Percentiles rank a stretch among this genome's conserved stretches.
phyloP scores from a whole-genome alignment of 805 yeast genomes.

The Pichia manshurica region DNA sequence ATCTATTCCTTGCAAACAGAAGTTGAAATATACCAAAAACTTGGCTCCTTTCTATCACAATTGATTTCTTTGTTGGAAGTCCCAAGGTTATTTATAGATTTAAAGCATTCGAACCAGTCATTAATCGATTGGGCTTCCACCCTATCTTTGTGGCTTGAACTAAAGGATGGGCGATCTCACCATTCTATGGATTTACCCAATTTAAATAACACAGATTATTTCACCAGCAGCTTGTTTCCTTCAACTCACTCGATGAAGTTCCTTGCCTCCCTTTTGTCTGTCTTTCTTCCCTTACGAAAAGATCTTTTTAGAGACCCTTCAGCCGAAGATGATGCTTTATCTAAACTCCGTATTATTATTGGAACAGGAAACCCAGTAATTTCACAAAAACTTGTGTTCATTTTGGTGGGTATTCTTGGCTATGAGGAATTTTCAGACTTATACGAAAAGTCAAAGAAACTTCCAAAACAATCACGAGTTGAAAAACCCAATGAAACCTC shows the following conservation, averaged over 20 bases:
- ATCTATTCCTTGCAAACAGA: slow-evolving; percentile 38
- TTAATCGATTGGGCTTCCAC: slow-evolving; percentile 48
- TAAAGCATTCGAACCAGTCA: slow-evolving; percentile 35
- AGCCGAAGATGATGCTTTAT: slow-evolving; percentile 18
- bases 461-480: not conserved
- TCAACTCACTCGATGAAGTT: slow-evolving; percentile 23
- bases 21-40: slow-evolving; percentile 35
- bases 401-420: slow-evolving; percentile 45
- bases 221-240: not conserved
- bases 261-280: slow-evolving; percentile 42
- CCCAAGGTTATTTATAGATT: slow-evolving; percentile 41
- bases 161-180: slow-evolving; percentile 38
- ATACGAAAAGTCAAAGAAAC: slow-evolving; percentile 10
- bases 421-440: slow-evolving; percentile 25
- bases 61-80: slow-evolving; percentile 37
- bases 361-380: slow-evolving; percentile 54
- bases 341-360: slow-evolving; percentile 36
- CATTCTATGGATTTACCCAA: not conserved
- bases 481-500: not conserved
- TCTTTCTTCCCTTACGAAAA: slow-evolving; percentile 37
- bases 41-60: slow-evolving; percentile 34
- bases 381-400: slow-evolving; percentile 48
- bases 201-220: not conserved
- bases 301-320: slow-evolving; percentile 23
- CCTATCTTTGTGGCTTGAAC: slow-evolving; percentile 49